Conservation (phyloP, 352 stramenopile genomes). For the Globisporangium barbulae region DNA sequence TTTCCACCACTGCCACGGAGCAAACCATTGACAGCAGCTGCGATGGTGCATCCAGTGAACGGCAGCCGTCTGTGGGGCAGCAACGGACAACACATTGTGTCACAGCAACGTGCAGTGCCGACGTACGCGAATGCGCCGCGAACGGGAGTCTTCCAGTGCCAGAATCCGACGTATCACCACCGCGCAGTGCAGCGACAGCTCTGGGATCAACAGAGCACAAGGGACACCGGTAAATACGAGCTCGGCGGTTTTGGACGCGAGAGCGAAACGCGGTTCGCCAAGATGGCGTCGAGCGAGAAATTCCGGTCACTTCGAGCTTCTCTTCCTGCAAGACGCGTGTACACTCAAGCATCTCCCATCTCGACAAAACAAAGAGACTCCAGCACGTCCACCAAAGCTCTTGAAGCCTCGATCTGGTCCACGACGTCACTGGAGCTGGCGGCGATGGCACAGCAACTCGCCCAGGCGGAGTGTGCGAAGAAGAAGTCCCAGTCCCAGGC, state of each 20-base stretch:
- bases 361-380: background rate
- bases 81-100: background rate
- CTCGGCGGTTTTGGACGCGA: background rate
- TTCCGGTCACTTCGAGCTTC: background rate
- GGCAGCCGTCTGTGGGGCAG: background rate
- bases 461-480: background rate
- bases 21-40: background rate
- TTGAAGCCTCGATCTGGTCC: conserved; percentile 11
- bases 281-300: background rate
- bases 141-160: background rate
- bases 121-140: background rate
- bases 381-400: background rate
- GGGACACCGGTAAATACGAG: background rate
- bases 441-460: conserved; percentile 8
- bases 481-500: background rate
- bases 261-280: background rate
- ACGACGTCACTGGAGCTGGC: conserved; percentile 7
- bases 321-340: background rate
- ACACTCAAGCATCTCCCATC: background rate
- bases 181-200: background rate
- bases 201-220: background rate
- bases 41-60: background rate
- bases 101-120: background rate
- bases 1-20: background rate
- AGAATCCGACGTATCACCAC: background rate